Evolutionary conservation across 768 basidiomycete genomes (phyloP), one percentile per base, ranked within the genome.

Genomic region (Leccinum longicurvipes): DNA sequence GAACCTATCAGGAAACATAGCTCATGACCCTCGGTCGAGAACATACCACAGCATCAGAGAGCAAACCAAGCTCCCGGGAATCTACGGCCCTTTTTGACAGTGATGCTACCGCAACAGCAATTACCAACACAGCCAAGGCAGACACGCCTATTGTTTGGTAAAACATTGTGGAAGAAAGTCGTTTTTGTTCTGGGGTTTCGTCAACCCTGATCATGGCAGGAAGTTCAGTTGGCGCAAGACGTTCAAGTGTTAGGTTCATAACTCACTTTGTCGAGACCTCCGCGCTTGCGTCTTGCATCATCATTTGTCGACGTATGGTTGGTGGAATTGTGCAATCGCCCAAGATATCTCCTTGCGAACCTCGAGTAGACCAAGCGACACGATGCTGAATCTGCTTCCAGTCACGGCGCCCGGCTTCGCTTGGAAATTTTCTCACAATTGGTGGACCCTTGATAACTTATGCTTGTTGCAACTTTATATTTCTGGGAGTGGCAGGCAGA

Each of bases 11-110:
- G 27, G 0, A 36, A 8, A 11, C 8, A 17, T 21, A 10, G 39
- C 45, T 45, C 28, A 7, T 15, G 41, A 21, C 15, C 3, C 8
- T 44, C 12, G 7, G 25, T 27, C 12, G 36, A 46, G 25, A n/a
- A 57, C 67, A 32, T 55, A 69, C 69, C 53, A 63, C 67, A 28
- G 67, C 62, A 17, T 56, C 63, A 50, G 60, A 46, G 11, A 67
- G 65, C 23, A 69, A 32, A 9, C 53, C 50, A 23, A 53, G 4
- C 53, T 54, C 14, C 6, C 10, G 3, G 21, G 48, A 3, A 7
- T 52, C 23, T 1, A 14, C 24, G 9, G 49, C 49, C 17, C 23
- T 57, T 6, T 45, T 34, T 12, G 6, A 44, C 45, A 27, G 15
- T 0, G 34, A 50, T 10, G 48, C 54, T 15, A 57, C 6, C 4